Base-by-base conservation (phyloP, 164 flowering plant species). In the Kingdonia uniflora region DNA sequence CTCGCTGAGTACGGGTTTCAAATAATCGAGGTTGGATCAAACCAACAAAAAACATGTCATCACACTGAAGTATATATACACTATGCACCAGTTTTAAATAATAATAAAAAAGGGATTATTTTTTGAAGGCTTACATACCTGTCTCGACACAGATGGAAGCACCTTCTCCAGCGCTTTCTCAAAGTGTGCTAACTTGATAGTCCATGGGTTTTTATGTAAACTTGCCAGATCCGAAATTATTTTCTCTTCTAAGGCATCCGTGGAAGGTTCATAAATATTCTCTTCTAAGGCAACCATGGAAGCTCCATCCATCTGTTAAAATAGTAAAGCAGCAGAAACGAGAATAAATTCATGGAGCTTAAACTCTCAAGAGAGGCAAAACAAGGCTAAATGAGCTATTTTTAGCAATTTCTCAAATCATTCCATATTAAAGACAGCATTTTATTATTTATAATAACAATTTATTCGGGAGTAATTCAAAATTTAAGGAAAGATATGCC, bases 241-340 rank as follows among this genome's bases (percentile, higher is more conserved):
- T 42, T 70, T 67, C 39, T 85, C 96, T 46, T 80, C 82, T 26
- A 83, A 49, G 11, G 94, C 95, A 65, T 67, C 67, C 76, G 72
- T 74, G 24, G 80, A 82, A 71, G 96, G 96, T 67, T 81, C 85
- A 58, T 76, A n/a, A n/a, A n/a, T n/a, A n/a, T 70, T 67, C 39
- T 85, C 96, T 46, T 80, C 82, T 26, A 83, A 49, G 11, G 94
- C 95, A 65, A 67, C 67, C 76, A 74, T 74, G 24, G 80, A 82
- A 71, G 96, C 98, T 67, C 79, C 85, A 58, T 76, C 66, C 73
- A 85, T 66, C 98, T 87, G 71, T 37, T 21, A 39, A 19, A 42
- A 50, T n/a, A 39, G 41, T 35, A 14, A 48, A 58, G 46, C 19
- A 47, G n/a, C 37, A 55, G 1, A 17, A 37, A 19, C 24, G 1